These are phyloP conservation scores for Annulohypoxylon stygium DNA, from an alignment of 495 filamentous ascomycete genomes.

Conservation along the genomic window DNA sequence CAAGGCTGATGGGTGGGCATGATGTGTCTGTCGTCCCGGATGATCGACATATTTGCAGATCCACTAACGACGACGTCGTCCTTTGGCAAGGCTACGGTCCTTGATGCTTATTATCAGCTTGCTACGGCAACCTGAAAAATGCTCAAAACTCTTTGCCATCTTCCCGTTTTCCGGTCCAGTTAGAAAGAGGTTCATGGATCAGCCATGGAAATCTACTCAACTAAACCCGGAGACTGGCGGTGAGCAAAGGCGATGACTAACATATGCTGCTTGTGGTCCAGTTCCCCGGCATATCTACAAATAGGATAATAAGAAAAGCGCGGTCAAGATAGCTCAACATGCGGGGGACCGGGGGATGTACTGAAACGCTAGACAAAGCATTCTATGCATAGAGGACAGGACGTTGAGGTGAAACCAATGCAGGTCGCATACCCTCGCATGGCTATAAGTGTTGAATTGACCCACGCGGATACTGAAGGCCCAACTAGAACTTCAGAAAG, in stretches of 20 bases:
- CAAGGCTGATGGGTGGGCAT: constrained; percentile 45
- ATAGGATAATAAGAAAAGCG: constrained; percentile 32
- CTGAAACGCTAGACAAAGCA: constrained; percentile 33
- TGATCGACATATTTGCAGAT: constrained; percentile 49
- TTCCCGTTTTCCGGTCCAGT: constrained; percentile 25
- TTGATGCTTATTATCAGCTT: constrained; percentile 18
- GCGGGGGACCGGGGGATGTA: constrained; percentile 34
- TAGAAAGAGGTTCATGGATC: constrained; percentile 27
- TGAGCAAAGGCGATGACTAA: constrained; percentile 42
- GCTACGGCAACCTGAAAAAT: constrained; percentile 15
- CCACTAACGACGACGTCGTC: constrained; percentile 42
- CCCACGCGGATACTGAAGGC: constrained; percentile 45
- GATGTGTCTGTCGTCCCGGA: constrained; percentile 40
- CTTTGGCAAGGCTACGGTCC: constrained; percentile 45
- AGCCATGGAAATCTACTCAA: constrained; percentile 27
- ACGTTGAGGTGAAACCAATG: constrained; percentile 44
- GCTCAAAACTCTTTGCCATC: constrained; percentile 21
- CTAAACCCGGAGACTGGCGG: constrained; percentile 45
- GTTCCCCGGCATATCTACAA: constrained; percentile 40
- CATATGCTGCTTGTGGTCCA: constrained; percentile 25
- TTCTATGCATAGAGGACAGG: constrained; percentile 30
- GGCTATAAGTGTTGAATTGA: constrained; percentile 31
- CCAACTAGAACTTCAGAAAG: constrained; percentile 37
- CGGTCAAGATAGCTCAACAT: constrained; percentile 43
- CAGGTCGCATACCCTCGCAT: constrained; percentile 38